Conservation (phyloP, 257 asterid species). For the Solanum piurae region DNA sequence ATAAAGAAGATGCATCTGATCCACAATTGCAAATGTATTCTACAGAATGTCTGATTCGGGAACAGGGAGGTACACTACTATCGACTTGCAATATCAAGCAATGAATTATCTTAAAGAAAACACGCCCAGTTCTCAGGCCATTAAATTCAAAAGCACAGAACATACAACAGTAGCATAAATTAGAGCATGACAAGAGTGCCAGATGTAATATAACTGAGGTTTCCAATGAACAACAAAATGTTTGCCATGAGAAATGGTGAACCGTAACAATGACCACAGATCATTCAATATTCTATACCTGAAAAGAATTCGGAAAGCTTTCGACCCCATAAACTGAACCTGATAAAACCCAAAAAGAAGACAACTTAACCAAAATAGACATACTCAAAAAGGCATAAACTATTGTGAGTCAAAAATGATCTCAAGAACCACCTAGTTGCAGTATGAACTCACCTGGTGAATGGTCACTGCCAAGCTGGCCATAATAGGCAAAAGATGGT, state of each 20-base stretch:
- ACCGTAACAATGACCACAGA: neutral
- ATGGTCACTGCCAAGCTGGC: conserved; percentile 1
- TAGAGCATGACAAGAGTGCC: neutral
- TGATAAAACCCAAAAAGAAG: neutral
- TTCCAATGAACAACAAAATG: neutral
- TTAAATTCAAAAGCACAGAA: neutral
- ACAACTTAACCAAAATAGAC: neutral
- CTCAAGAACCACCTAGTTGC: neutral
- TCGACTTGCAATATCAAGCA: neutral
- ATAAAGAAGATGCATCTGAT: neutral
- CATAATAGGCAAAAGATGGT: conserved; percentile 4
- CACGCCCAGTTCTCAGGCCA: neutral
- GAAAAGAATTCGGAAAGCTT: neutral
- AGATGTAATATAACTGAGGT: neutral
- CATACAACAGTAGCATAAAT: neutral
- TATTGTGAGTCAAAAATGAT: neutral
- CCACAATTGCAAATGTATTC: neutral
- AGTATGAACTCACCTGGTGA: conserved; percentile 12
- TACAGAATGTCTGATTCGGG: neutral
- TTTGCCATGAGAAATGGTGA: neutral
- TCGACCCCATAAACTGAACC: neutral
- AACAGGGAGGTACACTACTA: neutral
- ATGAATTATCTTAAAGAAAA: neutral
- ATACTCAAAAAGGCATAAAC: neutral
- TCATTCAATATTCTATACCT: neutral